Conservation (phyloP, 2,329 filamentous ascomycete species). For the Penicillium sp. region DNA sequence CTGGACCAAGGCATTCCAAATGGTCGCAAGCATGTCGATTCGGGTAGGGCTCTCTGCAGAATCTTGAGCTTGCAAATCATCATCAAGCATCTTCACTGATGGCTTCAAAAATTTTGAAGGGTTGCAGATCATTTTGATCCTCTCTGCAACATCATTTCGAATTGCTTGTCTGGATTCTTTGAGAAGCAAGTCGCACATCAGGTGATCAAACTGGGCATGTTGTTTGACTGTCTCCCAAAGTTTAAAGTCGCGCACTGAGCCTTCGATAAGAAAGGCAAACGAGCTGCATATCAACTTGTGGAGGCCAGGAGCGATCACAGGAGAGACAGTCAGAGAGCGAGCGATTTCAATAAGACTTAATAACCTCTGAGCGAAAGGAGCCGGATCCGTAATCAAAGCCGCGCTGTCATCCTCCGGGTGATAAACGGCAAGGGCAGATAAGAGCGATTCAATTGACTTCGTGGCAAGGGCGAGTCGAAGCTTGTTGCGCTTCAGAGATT, state of each 20-base stretch:
- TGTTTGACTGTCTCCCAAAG: slow-evolving; percentile 49
- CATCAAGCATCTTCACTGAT: slow-evolving; percentile 13
- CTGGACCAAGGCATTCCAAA: slow-evolving; percentile 47
- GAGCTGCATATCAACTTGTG: slow-evolving; percentile 43
- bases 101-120: slow-evolving; percentile 33
- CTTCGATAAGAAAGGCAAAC: slow-evolving; percentile 52
- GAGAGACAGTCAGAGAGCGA: slow-evolving; percentile 13
- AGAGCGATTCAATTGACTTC: slow-evolving; percentile 59
- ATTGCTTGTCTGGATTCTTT: slow-evolving; percentile 42
- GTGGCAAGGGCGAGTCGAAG: slow-evolving; percentile 53
- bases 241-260: slow-evolving; percentile 46
- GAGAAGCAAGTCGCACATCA: slow-evolving; percentile 46
- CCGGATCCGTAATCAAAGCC: slow-evolving; percentile 35
- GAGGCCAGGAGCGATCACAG: slow-evolving; percentile 19
- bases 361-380: slow-evolving; percentile 35
- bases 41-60: slow-evolving; percentile 29
- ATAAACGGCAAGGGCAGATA: slow-evolving; percentile 51
- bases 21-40: slow-evolving; percentile 42
- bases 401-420: slow-evolving; percentile 21
- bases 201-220: slow-evolving; percentile 34
- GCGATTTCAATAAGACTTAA: slow-evolving; percentile 36
- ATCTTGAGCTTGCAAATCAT: slow-evolving; percentile 14
- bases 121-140: slow-evolving; percentile 39
- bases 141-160: slow-evolving; percentile 41
- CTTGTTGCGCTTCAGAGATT: slow-evolving; percentile 44